Conservation (phyloP, 2,329 filamentous ascomycete species). For the Penicillium sp. region DNA sequence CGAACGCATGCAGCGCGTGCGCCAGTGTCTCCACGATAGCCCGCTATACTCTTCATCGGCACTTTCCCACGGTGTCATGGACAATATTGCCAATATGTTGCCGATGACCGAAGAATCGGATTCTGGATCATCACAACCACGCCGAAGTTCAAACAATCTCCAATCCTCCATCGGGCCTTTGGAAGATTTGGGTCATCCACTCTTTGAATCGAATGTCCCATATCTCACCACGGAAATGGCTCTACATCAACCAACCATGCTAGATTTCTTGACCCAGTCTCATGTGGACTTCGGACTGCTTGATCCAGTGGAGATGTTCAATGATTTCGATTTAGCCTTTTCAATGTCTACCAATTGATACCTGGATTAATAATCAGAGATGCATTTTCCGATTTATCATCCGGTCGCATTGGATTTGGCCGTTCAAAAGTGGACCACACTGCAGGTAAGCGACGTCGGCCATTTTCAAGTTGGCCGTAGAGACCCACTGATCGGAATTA, state of each 20-base stretch:
- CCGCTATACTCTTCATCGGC: background rate
- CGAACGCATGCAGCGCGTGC: conserved; percentile 13
- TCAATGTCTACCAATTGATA: background rate
- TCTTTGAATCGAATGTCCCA: conserved; percentile 2
- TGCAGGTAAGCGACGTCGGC: background rate
- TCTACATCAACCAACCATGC: conserved; percentile 15
- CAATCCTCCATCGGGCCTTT: background rate
- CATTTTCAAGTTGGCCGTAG: conserved; percentile 2
- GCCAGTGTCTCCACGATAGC: conserved; percentile 3
- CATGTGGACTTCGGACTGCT: conserved; percentile 12
- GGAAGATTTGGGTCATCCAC: background rate
- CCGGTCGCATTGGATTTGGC: background rate
- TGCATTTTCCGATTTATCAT: background rate
- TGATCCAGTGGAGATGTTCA: conserved; percentile 13
- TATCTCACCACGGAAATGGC: conserved; percentile 16
- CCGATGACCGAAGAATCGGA: background rate
- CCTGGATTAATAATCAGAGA: background rate
- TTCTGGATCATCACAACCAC: background rate
- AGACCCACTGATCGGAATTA: background rate
- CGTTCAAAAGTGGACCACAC: background rate
- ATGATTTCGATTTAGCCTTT: conserved; percentile 7
- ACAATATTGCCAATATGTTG: background rate
- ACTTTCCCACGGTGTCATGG: background rate
- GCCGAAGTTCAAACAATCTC: background rate
- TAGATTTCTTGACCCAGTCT: conserved; percentile 13